These are phyloP conservation scores for Vitis labrusca DNA, from an alignment of 164 flowering plant species.

Conservation along the genomic window DNA sequence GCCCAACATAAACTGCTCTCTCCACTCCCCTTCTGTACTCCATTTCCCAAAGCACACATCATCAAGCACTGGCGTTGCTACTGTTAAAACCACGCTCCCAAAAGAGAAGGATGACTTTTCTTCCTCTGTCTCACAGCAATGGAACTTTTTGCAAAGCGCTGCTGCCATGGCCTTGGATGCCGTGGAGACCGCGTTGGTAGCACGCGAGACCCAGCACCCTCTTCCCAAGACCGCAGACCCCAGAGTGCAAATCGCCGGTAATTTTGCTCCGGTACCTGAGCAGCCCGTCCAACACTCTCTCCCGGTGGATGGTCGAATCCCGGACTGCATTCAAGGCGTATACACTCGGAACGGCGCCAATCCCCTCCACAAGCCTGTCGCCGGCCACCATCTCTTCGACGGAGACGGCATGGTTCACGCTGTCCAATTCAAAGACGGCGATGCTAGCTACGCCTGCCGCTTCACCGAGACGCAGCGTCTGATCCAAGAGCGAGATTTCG, in stretches of 20 bases:
- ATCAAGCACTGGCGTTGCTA: neutral
- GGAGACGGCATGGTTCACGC: slow-evolving; percentile 97
- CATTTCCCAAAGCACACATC: slow-evolving; percentile 31
- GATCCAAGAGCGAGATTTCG: slow-evolving; percentile 59
- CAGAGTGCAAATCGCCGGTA: slow-evolving; percentile 69
- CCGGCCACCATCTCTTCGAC: slow-evolving; percentile 93
- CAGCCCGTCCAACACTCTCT: slow-evolving; percentile 50
- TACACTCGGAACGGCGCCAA: slow-evolving; percentile 92
- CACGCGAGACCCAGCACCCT: slow-evolving; percentile 43
- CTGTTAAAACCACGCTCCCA: neutral
- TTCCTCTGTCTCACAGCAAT: slow-evolving; percentile 14
- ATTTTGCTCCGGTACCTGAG: slow-evolving; percentile 81
- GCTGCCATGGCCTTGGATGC: slow-evolving; percentile 58
- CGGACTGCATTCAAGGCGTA: slow-evolving; percentile 63
- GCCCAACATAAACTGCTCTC: slow-evolving; percentile 23
- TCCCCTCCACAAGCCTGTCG: slow-evolving; percentile 65
- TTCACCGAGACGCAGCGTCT: slow-evolving; percentile 71
- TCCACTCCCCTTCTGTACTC: slow-evolving; percentile 33
- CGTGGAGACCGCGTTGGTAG: slow-evolving; percentile 46
- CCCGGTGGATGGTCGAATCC: slow-evolving; percentile 58
- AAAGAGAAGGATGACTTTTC: neutral
- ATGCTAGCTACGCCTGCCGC: slow-evolving; percentile 72
- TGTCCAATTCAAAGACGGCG: slow-evolving; percentile 45
- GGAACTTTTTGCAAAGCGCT: slow-evolving; percentile 63
- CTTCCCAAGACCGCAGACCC: slow-evolving; percentile 89